Evolutionary conservation across 2,329 filamentous ascomycete species (phyloP).

Genomic region (Fusarium piperis): DNA sequence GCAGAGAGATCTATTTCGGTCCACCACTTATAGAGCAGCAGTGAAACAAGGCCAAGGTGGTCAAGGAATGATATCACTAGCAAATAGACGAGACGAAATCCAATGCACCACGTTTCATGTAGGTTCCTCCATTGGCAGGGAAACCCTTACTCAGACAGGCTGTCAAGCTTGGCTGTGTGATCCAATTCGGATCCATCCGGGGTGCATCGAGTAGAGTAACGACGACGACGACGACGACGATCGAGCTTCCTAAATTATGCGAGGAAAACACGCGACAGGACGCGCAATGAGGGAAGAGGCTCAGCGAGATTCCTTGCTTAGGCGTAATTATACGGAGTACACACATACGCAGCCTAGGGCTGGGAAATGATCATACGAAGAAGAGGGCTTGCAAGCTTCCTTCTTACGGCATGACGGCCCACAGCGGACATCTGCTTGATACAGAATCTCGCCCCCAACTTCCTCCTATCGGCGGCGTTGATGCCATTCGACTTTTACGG

Average conservation of each 20-base stretch:
- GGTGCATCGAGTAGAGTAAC: slow-evolving; percentile 2
- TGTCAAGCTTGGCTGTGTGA: slow-evolving; percentile 20
- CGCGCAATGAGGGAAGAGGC: background rate
- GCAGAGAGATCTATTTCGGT: background rate
- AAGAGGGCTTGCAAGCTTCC: background rate
- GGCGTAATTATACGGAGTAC: background rate
- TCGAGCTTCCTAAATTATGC: background rate
- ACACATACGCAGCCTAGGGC: background rate
- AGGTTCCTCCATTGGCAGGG: slow-evolving; percentile 15
- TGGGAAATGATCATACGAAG: background rate
- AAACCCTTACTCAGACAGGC: slow-evolving; percentile 13
- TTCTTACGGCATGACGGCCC: background rate
- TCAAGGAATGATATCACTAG: slow-evolving; percentile 20
- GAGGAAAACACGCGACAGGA: slow-evolving; percentile 1
- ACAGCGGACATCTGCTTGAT: background rate
- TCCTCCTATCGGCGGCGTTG: background rate
- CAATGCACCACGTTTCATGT: slow-evolving; percentile 27
- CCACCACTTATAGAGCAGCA: background rate
- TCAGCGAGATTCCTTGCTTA: background rate
- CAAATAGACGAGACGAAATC: slow-evolving; percentile 23
- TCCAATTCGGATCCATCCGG: slow-evolving; percentile 17
- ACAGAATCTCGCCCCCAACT: background rate
- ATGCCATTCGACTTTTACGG: background rate
- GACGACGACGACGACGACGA: background rate
- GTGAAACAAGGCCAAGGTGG: slow-evolving; percentile 15